A percentile compares a stretch with the other conserved stretches of the same genome.
Evolutionary conservation across 805 yeast genomes (phyloP).

Genomic region (Saccharomycopsis amapae): DNA sequence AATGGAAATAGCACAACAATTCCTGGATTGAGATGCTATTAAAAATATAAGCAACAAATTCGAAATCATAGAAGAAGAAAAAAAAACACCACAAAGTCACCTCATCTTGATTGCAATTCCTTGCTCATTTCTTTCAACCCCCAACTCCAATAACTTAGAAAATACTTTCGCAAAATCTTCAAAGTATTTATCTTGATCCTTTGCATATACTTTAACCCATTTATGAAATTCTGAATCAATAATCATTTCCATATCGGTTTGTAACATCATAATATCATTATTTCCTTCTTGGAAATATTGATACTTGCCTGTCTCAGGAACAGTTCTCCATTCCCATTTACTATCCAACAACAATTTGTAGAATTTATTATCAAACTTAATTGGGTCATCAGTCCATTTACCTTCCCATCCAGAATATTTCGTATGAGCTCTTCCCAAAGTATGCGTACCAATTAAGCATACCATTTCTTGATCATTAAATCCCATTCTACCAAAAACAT

Average conservation of each 20-base stretch:
- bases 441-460: conserved; percentile 42
- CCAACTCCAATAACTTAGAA: conserved; percentile 39
- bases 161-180: conserved; percentile 36
- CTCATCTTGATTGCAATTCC: conserved; percentile 16
- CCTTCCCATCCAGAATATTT: conserved; percentile 43
- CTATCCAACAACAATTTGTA: conserved; percentile 31
- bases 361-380: conserved; percentile 37
- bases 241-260: conserved; percentile 38
- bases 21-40: too few species aligned
- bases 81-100: too few species aligned
- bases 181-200: conserved; percentile 31
- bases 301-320: conserved; percentile 35
- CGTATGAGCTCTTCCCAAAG: conserved; percentile 44
- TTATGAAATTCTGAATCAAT: conserved; percentile 29
- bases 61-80: too few species aligned
- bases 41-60: too few species aligned
- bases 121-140: conserved; percentile 22
- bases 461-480: conserved; percentile 42
- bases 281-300: conserved; percentile 35
- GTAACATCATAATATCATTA: conserved; percentile 38
- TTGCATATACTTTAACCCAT: conserved; percentile 37
- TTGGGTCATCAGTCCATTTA: conserved; percentile 39
- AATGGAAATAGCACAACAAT: too few species aligned
- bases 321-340: conserved; percentile 28
- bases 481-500: conserved; percentile 41